Evolutionary conservation across 805 yeast genomes (phyloP).

Genomic region (Zygosaccharomyces bailii): DNA sequence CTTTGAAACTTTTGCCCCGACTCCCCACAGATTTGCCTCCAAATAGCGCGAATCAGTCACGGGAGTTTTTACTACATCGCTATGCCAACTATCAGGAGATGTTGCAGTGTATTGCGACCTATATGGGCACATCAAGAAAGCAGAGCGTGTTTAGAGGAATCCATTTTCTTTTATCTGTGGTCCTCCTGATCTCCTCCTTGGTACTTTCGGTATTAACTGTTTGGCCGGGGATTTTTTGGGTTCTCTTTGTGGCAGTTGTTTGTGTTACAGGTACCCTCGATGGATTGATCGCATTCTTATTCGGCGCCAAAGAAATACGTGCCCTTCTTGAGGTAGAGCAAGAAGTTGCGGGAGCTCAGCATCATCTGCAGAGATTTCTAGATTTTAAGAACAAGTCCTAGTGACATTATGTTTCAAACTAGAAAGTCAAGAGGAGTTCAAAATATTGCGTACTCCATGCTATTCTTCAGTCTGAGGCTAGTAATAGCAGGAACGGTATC

Average conservation of each 20-base stretch:
- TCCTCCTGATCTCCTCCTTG: conserved; percentile 49
- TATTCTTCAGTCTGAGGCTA: too few relatives aligned
- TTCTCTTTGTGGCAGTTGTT: conserved; percentile 51
- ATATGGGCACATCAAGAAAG: conserved; percentile 50
- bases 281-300: conserved; percentile 73
- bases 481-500: too few relatives aligned
- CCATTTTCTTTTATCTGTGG: conserved; percentile 59
- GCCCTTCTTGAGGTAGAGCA: conserved; percentile 70
- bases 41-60: conserved; percentile 7
- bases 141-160: conserved; percentile 62
- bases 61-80: conserved; percentile 17
- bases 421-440: too few relatives aligned
- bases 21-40: conserved; percentile 7
- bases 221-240: conserved; percentile 68
- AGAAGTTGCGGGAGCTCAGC: conserved; percentile 51
- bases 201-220: conserved; percentile 61
- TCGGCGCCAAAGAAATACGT: conserved; percentile 76
- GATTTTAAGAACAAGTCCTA: conserved; percentile 9
- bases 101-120: conserved; percentile 43
- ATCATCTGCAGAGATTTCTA: conserved; percentile 11
- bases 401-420: too few relatives aligned
- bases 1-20: conserved; percentile 35
- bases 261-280: conserved; percentile 66
- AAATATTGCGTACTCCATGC: too few relatives aligned
- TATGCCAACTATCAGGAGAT: conserved; percentile 47